phyloP scores from a whole-genome alignment of 2,329 filamentous ascomycete species.

The Trichoderma sp. region DNA sequence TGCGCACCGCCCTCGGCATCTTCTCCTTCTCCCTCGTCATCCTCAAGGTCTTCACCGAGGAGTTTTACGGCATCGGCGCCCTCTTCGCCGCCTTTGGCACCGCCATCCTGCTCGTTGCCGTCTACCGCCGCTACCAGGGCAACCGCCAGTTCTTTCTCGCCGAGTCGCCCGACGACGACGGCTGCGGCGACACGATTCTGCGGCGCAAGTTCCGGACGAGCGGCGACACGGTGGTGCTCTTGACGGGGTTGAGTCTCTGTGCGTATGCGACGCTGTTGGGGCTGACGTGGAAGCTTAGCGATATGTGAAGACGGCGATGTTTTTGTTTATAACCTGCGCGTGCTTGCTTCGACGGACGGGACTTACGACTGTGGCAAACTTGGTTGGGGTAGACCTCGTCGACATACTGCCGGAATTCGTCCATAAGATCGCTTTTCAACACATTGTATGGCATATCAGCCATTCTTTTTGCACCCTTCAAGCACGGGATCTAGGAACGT shows the following conservation, averaged over 20 bases:
- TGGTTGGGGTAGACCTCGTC: too few species aligned
- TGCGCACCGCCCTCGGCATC: slow-evolving; percentile 89
- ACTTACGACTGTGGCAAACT: too few species aligned
- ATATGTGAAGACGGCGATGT: slow-evolving; percentile 30
- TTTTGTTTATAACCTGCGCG: neutral
- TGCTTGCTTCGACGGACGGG: neutral
- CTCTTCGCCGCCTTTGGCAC: slow-evolving; percentile 91
- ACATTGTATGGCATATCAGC: too few species aligned
- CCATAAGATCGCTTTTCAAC: too few species aligned
- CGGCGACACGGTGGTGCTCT: slow-evolving; percentile 62
- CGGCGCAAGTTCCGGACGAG: slow-evolving; percentile 64
- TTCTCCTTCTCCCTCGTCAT: slow-evolving; percentile 95
- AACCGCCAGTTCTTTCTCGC: slow-evolving; percentile 87
- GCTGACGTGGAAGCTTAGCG: slow-evolving; percentile 53
- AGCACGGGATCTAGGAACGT: too few species aligned
- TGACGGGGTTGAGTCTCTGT: slow-evolving; percentile 58
- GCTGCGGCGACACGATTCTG: slow-evolving; percentile 25
- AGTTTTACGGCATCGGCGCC: slow-evolving; percentile 97
- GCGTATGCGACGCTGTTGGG: slow-evolving; percentile 61
- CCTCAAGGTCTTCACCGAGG: slow-evolving; percentile 86
- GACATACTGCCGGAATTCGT: too few species aligned
- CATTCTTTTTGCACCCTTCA: too few species aligned
- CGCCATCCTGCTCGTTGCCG: slow-evolving; percentile 77
- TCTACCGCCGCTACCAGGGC: slow-evolving; percentile 86
- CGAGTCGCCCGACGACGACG: slow-evolving; percentile 38